Conservation (phyloP, 345 rosid species). For the Cardamine occulta region DNA sequence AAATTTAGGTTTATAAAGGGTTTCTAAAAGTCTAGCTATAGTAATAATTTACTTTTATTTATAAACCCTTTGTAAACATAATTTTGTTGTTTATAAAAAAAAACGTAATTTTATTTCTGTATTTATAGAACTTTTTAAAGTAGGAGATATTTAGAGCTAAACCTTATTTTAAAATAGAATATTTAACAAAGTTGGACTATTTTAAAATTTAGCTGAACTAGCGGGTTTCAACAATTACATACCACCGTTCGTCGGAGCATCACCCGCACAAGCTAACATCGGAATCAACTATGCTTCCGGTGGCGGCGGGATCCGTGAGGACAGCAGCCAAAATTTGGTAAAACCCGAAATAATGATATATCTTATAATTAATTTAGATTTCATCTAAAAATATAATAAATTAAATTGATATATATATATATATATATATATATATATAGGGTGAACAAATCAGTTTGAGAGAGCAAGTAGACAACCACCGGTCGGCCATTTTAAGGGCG, state of each 20-base stretch:
- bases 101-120: too few relatives aligned
- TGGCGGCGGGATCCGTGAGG: slow-evolving; percentile 60
- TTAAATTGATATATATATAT: neutral
- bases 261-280: slow-evolving; percentile 34
- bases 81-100: too few relatives aligned
- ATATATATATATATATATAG: too few relatives aligned
- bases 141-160: neutral
- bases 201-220: slow-evolving; percentile 45
- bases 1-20: neutral
- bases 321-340: slow-evolving; percentile 57
- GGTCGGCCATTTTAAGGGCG: slow-evolving; percentile 23
- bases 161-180: neutral
- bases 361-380: neutral
- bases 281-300: slow-evolving; percentile 79
- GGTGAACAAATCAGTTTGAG: slow-evolving; percentile 51
- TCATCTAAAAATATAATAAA: neutral
- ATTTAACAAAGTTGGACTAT: neutral
- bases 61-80: neutral
- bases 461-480: slow-evolving; percentile 52
- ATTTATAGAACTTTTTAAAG: neutral
- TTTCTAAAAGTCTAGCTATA: neutral
- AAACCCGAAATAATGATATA: neutral
- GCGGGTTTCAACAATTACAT: slow-evolving; percentile 50
- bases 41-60: neutral
- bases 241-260: slow-evolving; percentile 47